These are phyloP conservation scores for Acer yangbiense DNA, from an alignment of 345 rosid genomes.

Conservation along the genomic window DNA sequence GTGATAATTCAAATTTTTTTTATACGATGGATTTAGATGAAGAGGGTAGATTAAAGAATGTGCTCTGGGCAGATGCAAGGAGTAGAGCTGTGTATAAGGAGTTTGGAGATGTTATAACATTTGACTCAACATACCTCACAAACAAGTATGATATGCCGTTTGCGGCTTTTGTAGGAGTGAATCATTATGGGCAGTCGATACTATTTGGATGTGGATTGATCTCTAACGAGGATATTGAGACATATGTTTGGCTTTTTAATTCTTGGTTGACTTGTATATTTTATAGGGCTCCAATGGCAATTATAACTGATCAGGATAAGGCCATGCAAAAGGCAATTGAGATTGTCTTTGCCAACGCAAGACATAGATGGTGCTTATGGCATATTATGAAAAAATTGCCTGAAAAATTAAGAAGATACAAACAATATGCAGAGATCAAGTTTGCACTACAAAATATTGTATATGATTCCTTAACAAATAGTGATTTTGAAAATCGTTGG, in stretches of 20 bases:
- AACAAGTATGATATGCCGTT: no score
- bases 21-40: not conserved
- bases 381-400: slow-evolving; percentile 7
- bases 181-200: no score
- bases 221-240: not conserved
- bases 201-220: no score
- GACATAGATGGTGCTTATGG: slow-evolving; percentile 12
- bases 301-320: not conserved
- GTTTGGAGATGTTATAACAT: no score
- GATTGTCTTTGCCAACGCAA: not conserved
- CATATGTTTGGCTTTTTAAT: no score
- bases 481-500: not conserved
- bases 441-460: not conserved
- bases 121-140: no score
- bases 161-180: no score
- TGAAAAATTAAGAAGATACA: not conserved
- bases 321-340: not conserved
- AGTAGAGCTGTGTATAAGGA: no score
- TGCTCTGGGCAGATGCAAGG: no score
- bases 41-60: no score
- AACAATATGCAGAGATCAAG: not conserved
- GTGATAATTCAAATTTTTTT: not conserved
- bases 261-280: not conserved
- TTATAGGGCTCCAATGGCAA: not conserved
- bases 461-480: not conserved